Evolutionary conservation across 768 basidiomycete species (phyloP).

Genomic region (Naganishia onofrii): DNA sequence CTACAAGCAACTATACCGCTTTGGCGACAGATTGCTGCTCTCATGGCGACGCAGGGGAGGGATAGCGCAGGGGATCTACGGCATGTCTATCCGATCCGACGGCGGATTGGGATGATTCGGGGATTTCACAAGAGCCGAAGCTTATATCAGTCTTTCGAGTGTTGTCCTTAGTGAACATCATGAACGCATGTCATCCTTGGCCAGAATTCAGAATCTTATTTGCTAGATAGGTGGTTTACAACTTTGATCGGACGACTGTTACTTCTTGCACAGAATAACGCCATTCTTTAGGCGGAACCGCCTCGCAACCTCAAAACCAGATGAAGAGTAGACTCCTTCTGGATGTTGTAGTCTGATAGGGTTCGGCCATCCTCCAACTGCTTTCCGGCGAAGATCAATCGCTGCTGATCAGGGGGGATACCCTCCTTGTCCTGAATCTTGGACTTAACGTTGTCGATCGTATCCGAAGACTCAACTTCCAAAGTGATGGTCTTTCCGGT

Average conservation of each 20-base stretch:
- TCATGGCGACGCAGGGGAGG: too few relatives aligned
- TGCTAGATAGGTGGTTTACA: constrained; percentile 2
- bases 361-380: constrained; percentile 98
- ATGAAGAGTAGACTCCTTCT: constrained; percentile 98
- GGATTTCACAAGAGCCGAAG: too few relatives aligned
- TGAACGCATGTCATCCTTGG: too few relatives aligned
- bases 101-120: too few relatives aligned
- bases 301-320: constrained; percentile 95
- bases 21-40: too few relatives aligned
- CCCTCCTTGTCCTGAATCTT: constrained; percentile 98
- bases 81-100: too few relatives aligned
- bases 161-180: too few relatives aligned
- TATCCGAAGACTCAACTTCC: constrained; percentile 95
- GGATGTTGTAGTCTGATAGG: constrained; percentile 68
- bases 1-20: too few relatives aligned
- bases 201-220: not conserved
- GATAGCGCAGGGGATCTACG: too few relatives aligned
- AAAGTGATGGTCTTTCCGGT: constrained; percentile 99
- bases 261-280: not conserved
- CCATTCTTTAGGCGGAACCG: constrained; percentile 54
- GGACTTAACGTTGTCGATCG: constrained; percentile 96
- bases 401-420: constrained; percentile 76
- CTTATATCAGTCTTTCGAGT: too few relatives aligned
- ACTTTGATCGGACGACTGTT: constrained; percentile 3
- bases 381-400: constrained; percentile 98